phyloP scores from a whole-genome alignment of 2,329 filamentous ascomycete species.

The Aureobasidium sp. region DNA sequence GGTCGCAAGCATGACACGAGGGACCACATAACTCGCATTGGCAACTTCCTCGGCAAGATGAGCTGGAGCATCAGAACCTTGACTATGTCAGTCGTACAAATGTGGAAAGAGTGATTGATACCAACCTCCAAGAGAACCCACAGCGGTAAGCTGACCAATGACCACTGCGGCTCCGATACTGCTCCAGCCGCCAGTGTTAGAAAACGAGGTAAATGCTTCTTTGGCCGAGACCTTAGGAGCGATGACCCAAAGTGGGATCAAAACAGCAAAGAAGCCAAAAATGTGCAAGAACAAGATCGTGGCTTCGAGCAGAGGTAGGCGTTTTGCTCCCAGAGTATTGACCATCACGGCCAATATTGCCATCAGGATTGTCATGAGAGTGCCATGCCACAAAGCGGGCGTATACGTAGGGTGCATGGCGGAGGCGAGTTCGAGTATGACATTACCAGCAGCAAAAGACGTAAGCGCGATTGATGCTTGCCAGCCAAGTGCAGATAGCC shows the following conservation, averaged over 20 bases:
- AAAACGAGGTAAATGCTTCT: conserved; percentile 42
- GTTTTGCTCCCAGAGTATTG: conserved; percentile 29
- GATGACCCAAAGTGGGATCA: conserved; percentile 32
- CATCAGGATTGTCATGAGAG: conserved; percentile 21
- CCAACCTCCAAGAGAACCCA: conserved; percentile 15
- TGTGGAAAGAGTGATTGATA: conserved; percentile 36
- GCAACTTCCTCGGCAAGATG: conserved; percentile 27
- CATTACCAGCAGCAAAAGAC: conserved; percentile 14
- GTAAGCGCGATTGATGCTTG: conserved; percentile 26
- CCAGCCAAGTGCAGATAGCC: conserved; percentile 37
- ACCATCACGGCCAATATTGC: conserved; percentile 25
- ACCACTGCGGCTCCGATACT: conserved; percentile 23
- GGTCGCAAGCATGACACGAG: conserved; percentile 36
- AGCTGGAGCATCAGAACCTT: conserved; percentile 18
- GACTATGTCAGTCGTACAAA: conserved; percentile 27
- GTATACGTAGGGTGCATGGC: conserved; percentile 14
- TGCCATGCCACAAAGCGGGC: conserved; percentile 22
- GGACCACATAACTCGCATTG: conserved; percentile 27
- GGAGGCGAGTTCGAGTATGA: conserved; percentile 12
- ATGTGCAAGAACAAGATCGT: conserved; percentile 25
- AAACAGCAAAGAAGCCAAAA: conserved; percentile 19
- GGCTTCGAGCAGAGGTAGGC: conserved; percentile 21
- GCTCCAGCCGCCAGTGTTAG: conserved; percentile 40
- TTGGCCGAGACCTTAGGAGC: conserved; percentile 34
- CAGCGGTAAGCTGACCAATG: conserved; percentile 15